Evolutionary conservation across 2,329 filamentous ascomycete genomes (phyloP).

Genomic region (Pseudogymnoascus pannorum): DNA sequence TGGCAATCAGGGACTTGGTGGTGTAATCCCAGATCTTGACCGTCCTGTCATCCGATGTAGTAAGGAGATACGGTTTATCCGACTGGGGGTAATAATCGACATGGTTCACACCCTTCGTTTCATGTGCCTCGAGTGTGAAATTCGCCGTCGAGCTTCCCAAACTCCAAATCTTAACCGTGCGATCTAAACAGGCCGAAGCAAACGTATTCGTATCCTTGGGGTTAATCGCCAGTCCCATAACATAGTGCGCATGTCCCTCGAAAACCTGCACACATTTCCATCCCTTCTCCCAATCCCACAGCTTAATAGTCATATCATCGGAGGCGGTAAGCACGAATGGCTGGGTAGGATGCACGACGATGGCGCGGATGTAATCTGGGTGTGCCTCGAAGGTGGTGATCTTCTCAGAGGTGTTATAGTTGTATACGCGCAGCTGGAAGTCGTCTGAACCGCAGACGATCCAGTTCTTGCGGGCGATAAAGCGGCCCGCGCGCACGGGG

Average conservation of each 20-base stretch:
- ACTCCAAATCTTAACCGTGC: slow-evolving; percentile 97
- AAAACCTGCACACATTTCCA: slow-evolving; percentile 98
- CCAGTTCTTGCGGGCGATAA: slow-evolving; percentile 98
- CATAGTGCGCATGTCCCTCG: slow-evolving; percentile 92
- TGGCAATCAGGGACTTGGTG: slow-evolving; percentile 93
- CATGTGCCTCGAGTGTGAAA: slow-evolving; percentile 93
- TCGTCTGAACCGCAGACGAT: slow-evolving; percentile 93
- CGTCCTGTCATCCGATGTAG: slow-evolving; percentile 91
- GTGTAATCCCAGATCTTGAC: slow-evolving; percentile 99
- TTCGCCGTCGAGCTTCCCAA: slow-evolving; percentile 89
- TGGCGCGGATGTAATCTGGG: slow-evolving; percentile 96
- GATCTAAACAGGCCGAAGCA: slow-evolving; percentile 88
- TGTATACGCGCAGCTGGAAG: slow-evolving; percentile 84
- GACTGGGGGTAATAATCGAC: slow-evolving; percentile 81
- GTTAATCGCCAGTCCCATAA: slow-evolving; percentile 95
- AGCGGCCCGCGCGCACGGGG: slow-evolving; percentile 90
- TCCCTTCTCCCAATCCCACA: slow-evolving; percentile 98
- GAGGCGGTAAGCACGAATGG: slow-evolving; percentile 93
- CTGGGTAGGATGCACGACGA: slow-evolving; percentile 89
- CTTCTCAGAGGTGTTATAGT: slow-evolving; percentile 99
- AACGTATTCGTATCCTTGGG: slow-evolving; percentile 94
- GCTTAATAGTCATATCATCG: slow-evolving; percentile 97
- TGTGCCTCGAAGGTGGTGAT: slow-evolving; percentile 96
- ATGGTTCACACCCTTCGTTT: slow-evolving; percentile 96
- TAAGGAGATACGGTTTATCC: slow-evolving; percentile 81